Percentiles rank a stretch among this genome's conserved stretches.
phyloP scores from a whole-genome alignment of 1,284 basidiomycete species.

The Dichomitus squalens region DNA sequence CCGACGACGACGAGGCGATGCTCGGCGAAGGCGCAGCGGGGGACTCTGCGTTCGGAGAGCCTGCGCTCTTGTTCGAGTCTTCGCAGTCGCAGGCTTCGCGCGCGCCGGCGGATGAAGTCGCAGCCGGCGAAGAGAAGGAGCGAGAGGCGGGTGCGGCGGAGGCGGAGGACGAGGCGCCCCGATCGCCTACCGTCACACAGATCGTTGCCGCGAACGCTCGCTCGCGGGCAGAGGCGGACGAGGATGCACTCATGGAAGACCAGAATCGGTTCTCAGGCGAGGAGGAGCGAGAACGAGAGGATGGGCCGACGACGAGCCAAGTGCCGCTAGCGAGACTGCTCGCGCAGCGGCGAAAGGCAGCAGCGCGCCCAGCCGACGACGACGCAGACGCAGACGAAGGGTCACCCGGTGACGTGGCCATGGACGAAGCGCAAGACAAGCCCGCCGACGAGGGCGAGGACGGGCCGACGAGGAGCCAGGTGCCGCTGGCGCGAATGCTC shows the following conservation, averaged over 20 bases:
- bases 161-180: not conserved
- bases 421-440: no score
- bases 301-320: not conserved
- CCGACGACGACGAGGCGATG: not conserved
- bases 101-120: not conserved
- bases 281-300: not conserved
- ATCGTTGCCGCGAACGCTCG: not conserved
- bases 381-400: not conserved
- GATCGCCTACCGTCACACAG: slow-evolving; percentile 6
- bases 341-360: not conserved
- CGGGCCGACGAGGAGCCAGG: not conserved
- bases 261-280: not conserved
- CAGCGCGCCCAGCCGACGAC: not conserved
- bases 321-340: not conserved
- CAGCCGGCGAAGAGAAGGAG: not conserved
- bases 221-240: not conserved
- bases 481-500: not conserved
- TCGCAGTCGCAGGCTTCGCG: not conserved
- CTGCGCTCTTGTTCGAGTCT: slow-evolving; percentile 5
- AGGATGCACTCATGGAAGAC: not conserved
- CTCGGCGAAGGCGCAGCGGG: not conserved
- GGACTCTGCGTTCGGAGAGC: slow-evolving; percentile 12
- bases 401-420: no score
- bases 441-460: not conserved
- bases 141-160: not conserved